Evolutionary conservation across 495 filamentous ascomycete species (phyloP).

Genomic region (Penicillium manginii): DNA sequence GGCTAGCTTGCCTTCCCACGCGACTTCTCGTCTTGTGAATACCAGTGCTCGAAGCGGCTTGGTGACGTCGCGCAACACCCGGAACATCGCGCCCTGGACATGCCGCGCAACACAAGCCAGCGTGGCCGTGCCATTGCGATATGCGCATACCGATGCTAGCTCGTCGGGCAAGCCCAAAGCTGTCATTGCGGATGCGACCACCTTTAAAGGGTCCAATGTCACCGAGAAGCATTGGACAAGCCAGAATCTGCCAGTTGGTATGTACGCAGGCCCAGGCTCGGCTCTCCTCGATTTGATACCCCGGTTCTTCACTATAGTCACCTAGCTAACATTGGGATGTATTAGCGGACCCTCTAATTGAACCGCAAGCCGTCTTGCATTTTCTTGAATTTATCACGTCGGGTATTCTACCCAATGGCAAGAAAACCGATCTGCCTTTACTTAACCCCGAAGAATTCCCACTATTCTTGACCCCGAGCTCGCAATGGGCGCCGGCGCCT

Average conservation of each 20-base stretch:
- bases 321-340: neutral
- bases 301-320: neutral
- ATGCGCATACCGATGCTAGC: constrained; percentile 12
- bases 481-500: constrained; percentile 15
- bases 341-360: constrained; percentile 4
- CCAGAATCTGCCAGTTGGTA: constrained; percentile 7
- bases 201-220: constrained; percentile 8
- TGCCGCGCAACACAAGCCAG: constrained; percentile 8
- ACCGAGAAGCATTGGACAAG: constrained; percentile 16
- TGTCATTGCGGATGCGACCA: constrained; percentile 1
- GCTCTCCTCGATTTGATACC: neutral
- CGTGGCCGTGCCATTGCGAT: constrained; percentile 4
- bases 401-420: constrained; percentile 11
- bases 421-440: constrained; percentile 15
- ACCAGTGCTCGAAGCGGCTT: too few relatives aligned
- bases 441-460: constrained; percentile 10
- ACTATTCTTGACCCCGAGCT: constrained; percentile 11
- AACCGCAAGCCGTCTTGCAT: constrained; percentile 6
- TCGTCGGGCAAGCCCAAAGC: neutral
- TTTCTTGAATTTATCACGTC: constrained; percentile 8
- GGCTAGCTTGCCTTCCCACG: constrained; percentile 4
- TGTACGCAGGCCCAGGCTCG: too few relatives aligned
- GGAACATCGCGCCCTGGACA: constrained; percentile 10
- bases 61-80: constrained; percentile 1
- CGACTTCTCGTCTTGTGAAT: too few relatives aligned